Conservation (phyloP, 73 alveolate genomes). For the Tetrahymena borealis region DNA sequence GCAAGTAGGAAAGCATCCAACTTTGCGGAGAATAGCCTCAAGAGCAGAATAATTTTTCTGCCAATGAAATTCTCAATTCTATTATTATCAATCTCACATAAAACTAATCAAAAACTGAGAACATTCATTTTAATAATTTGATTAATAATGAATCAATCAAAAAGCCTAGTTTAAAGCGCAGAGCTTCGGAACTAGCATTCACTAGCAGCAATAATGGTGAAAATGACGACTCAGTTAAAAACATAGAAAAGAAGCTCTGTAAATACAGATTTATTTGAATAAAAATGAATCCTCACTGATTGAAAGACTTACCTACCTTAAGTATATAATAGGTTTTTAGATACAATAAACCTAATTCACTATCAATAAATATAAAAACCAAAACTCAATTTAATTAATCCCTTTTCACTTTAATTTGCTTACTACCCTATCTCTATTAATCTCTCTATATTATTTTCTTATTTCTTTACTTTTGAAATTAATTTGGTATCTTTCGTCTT, state of each 20-base stretch:
- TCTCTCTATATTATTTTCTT: neutral
- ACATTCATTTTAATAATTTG: neutral
- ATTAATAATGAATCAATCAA: neutral
- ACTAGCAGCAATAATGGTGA: neutral
- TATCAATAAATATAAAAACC: neutral
- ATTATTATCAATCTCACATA: neutral
- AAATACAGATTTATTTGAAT: neutral
- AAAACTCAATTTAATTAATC: too few species aligned
- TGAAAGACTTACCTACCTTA: too few species aligned
- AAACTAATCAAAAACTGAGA: neutral
- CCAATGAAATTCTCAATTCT: neutral
- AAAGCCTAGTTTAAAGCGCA: neutral
- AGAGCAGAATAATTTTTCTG: neutral
- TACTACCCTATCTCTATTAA: neutral
- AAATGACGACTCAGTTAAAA: neutral
- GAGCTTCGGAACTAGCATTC: neutral
- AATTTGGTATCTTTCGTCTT: neutral
- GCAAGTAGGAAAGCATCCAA: too few species aligned
- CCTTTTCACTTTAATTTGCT: neutral
- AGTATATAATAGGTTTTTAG: too few species aligned
- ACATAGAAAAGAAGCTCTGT: neutral
- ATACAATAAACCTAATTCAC: too few species aligned
- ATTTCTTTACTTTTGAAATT: neutral
- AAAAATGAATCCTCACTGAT: neutral
- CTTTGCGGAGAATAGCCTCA: too few species aligned